Base-by-base conservation (phyloP, 805 yeast genomes). In the Schizosaccharomyces cryophilus region DNA sequence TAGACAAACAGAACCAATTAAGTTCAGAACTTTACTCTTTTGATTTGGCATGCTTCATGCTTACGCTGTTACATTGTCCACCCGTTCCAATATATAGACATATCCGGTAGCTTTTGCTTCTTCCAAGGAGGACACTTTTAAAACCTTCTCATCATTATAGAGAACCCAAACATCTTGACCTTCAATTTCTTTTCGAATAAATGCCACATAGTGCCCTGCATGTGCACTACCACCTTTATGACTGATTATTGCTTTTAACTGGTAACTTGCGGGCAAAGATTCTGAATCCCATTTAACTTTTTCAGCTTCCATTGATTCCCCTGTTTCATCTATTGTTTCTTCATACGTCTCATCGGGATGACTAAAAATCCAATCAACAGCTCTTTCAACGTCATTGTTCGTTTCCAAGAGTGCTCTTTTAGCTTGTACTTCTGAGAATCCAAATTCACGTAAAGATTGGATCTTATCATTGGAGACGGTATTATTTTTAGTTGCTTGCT, bases 201-300 rank as follows among this genome's bases (percentile, higher is more conserved):
- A 88, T 0, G 83, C 85, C 51, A 89, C 96, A 70, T 88, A 88
- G 69, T 88, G 96, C 0, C 96, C 96, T 0, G 95, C 85, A 65
- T 89, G 95, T 1, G 87, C 84, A 13, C 95, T 84, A 1, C 81
- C 75, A 6, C 96, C 96, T 69, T 88, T 89, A 70, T 88, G 96
- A 69, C 95, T 87, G 17, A 89, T 75, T 4, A 85, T 83, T 0
- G 84, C 84, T 55, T 77, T 74, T 59, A 89, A 70, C 3, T 66
- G 64, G 67, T 83, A 87, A 17, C 65, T 63, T 0, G 77, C 72
- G 15, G 72, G 73, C 1, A 68, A 69, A 21, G 63, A 40, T 17
- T 60, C 60, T 7, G 38, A 42, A n/a, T 26, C 62, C 6, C 54
- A 40, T 15, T 21, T 9, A 42, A 63, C 60, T 67, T 66, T 24